phyloP scores from a whole-genome alignment of 768 basidiomycete species.

The Russula vinacea region DNA sequence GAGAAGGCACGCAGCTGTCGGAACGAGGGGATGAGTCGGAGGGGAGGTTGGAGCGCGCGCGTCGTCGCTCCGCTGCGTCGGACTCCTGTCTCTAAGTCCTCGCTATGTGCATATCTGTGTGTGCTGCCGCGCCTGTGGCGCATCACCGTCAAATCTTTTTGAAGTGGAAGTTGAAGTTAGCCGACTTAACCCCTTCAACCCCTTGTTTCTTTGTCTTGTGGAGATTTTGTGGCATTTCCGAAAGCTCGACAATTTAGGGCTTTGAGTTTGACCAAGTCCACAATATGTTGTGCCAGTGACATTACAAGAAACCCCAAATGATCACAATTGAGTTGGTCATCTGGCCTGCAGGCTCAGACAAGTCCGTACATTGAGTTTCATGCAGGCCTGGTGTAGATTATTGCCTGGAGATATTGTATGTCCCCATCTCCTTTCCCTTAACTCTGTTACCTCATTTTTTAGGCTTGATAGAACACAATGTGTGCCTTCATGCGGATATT shows the following conservation, averaged over 20 bases:
- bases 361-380: background rate
- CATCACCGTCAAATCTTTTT: background rate
- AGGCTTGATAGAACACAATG: background rate
- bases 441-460: background rate
- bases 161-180: background rate
- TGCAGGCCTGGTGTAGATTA: background rate
- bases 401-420: conserved; percentile 1
- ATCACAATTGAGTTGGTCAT: background rate
- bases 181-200: background rate
- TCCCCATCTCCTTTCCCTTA: background rate
- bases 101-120: too few species aligned
- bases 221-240: background rate
- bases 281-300: background rate
- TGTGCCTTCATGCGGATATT: background rate
- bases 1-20: too few species aligned
- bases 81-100: too few species aligned
- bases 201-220: background rate
- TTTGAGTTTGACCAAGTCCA: background rate
- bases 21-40: too few species aligned
- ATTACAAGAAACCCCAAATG: background rate
- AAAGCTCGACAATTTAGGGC: background rate
- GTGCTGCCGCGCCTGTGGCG: too few species aligned
- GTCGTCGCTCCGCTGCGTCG: too few species aligned
- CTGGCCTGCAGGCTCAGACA: background rate
- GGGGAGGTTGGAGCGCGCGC: too few species aligned